Percentiles rank a stretch among this genome's conserved stretches.
phyloP scores from a whole-genome alignment of 805 yeast genomes.

The Komagataella populi region DNA sequence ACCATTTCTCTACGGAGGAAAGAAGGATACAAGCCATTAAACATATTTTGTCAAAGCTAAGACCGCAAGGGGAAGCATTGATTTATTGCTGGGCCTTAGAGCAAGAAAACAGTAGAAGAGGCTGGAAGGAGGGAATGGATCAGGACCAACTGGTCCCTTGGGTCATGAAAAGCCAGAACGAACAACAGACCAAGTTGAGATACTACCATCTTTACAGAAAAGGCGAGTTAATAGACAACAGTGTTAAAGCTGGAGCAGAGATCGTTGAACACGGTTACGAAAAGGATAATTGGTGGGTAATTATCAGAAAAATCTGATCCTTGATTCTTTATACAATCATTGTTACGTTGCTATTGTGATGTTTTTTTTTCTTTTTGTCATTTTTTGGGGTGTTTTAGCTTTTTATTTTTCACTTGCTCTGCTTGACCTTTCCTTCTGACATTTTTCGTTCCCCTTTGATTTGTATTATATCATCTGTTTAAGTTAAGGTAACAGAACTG shows the following conservation, averaged over 20 bases:
- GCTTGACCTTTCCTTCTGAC: background rate
- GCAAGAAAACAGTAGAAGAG: slow-evolving; percentile 77
- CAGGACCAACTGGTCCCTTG: slow-evolving; percentile 95
- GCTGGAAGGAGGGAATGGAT: slow-evolving; percentile 82
- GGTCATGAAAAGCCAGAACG: slow-evolving; percentile 37
- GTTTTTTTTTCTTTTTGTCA: background rate
- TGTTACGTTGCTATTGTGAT: background rate
- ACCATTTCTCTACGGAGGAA: slow-evolving; percentile 80
- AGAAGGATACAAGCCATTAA: slow-evolving; percentile 66
- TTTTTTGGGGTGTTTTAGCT: background rate
- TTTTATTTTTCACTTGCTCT: background rate
- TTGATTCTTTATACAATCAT: background rate
- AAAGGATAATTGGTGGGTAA: slow-evolving; percentile 88
- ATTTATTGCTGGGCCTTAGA: slow-evolving; percentile 97
- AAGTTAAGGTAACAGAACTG: background rate
- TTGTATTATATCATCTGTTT: background rate
- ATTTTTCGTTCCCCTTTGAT: background rate
- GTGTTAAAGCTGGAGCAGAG: slow-evolving; percentile 53
- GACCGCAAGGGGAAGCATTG: slow-evolving; percentile 51
- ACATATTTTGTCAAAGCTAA: slow-evolving; percentile 46
- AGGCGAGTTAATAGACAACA: slow-evolving; percentile 74
- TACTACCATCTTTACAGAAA: slow-evolving; percentile 77
- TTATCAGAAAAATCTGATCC: slow-evolving; percentile 20
- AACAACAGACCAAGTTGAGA: slow-evolving; percentile 50
- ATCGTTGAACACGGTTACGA: slow-evolving; percentile 74